A percentile compares a stretch with the other conserved stretches of the same genome.
These are phyloP conservation scores for Nakazawaea anatomiae DNA, from an alignment of 805 yeast genomes.

Conservation along the genomic window DNA sequence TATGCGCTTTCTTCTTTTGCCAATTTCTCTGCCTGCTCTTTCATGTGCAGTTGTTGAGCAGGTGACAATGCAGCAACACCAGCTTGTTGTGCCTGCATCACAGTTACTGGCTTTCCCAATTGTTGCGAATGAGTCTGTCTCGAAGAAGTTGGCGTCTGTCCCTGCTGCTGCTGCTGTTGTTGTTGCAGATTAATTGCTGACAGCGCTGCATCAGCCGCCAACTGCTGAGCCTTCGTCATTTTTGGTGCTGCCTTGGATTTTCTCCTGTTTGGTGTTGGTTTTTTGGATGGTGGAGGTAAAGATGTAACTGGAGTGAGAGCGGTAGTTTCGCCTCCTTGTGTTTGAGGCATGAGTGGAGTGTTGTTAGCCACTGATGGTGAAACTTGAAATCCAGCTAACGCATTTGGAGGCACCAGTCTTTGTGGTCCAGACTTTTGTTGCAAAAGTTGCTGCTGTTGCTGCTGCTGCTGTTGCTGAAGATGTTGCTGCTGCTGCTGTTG, in stretches of 20 bases:
- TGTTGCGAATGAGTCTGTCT: constrained; percentile 6
- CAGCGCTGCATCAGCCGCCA: constrained; percentile 9
- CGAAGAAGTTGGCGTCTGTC: constrained; percentile 7
- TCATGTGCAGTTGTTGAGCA: constrained; percentile 23
- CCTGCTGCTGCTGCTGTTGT: constrained; percentile 11
- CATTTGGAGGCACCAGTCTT: constrained; percentile 23
- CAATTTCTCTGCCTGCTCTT: constrained; percentile 23
- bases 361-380: background rate
- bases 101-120: constrained; percentile 2
- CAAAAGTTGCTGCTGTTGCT: constrained; percentile 14
- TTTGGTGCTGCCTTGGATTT: constrained; percentile 15
- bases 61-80: constrained; percentile 14
- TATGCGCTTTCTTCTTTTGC: constrained; percentile 22
- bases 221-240: constrained; percentile 8
- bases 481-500: constrained; percentile 16
- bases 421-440: constrained; percentile 18
- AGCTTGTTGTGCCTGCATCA: constrained; percentile 4
- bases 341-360: constrained; percentile 1
- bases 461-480: constrained; percentile 26
- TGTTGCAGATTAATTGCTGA: constrained; percentile 1
- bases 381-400: background rate
- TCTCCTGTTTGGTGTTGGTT: constrained; percentile 17
- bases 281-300: constrained; percentile 13
- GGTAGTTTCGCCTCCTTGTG: constrained; percentile 9
- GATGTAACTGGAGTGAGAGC: constrained; percentile 2